Evolutionary conservation across 2,329 filamentous ascomycete genomes (phyloP).

Genomic region (Cadophora luteo-olivacea): DNA sequence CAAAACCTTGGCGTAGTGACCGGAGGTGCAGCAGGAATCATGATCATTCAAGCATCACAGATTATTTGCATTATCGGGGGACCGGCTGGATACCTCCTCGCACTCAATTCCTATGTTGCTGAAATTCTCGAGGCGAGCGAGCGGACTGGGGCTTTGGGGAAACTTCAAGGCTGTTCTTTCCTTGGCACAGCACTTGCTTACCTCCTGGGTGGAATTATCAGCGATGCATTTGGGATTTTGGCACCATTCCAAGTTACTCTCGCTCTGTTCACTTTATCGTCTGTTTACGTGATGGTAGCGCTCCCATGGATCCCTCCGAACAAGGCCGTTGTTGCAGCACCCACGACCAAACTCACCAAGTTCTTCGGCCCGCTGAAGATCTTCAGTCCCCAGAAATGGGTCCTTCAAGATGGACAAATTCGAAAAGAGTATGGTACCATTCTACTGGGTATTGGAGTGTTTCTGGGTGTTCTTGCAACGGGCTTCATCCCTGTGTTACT

Average conservation of each 20-base stretch:
- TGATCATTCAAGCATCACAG: conserved; percentile 72
- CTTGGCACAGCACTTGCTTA: conserved; percentile 70
- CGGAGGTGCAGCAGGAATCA: conserved; percentile 67
- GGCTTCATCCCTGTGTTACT: conserved; percentile 68
- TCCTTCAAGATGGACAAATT: conserved; percentile 56
- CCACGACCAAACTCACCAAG: conserved; percentile 50
- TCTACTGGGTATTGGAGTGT: conserved; percentile 69
- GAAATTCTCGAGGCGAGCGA: conserved; percentile 66
- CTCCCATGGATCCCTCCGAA: conserved; percentile 57
- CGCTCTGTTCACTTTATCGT: conserved; percentile 56
- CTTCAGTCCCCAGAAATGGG: conserved; percentile 63
- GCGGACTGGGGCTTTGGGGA: conserved; percentile 69
- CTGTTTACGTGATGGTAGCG: conserved; percentile 49
- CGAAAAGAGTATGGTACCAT: conserved; percentile 66
- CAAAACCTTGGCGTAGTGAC: conserved; percentile 70
- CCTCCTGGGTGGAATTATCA: conserved; percentile 68
- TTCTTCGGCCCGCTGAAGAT: conserved; percentile 70
- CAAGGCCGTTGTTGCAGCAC: conserved; percentile 45
- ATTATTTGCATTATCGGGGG: conserved; percentile 72
- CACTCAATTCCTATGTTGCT: conserved; percentile 71
- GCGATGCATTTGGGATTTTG: conserved; percentile 66
- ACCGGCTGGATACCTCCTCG: conserved; percentile 71
- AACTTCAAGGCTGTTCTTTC: conserved; percentile 71
- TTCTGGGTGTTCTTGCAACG: conserved; percentile 71
- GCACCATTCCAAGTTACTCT: conserved; percentile 71